Conservation (phyloP, 768 basidiomycete species). For the Auriscalpium orientale region DNA sequence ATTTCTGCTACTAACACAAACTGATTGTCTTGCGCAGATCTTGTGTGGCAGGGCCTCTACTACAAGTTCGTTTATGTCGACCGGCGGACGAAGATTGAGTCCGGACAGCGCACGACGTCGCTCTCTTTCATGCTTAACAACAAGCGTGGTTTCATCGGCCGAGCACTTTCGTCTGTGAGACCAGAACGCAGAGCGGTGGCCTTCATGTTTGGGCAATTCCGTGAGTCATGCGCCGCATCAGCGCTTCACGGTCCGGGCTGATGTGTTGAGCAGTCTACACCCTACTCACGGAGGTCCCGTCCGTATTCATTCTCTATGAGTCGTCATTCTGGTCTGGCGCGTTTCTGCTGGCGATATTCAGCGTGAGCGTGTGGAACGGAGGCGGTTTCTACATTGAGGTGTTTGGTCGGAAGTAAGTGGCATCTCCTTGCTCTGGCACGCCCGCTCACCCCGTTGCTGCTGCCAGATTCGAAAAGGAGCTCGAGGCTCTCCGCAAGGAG, state of each 20-base stretch:
- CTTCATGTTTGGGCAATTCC: conserved; percentile 83
- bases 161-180: conserved; percentile 51
- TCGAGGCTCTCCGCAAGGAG: conserved; percentile 86
- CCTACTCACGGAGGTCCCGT: conserved; percentile 78
- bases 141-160: conserved; percentile 79
- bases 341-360: conserved; percentile 76
- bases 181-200: conserved; percentile 54
- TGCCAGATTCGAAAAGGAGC: conserved; percentile 81
- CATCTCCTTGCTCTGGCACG: not conserved
- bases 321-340: conserved; percentile 68
- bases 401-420: conserved; percentile 86
- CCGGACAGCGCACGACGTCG: conserved; percentile 85
- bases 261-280: conserved; percentile 54
- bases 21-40: conserved; percentile 42
- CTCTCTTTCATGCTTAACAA: conserved; percentile 86
- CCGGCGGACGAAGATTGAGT: conserved; percentile 82
- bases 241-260: conserved; percentile 2
- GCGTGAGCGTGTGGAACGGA: conserved; percentile 92
- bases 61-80: conserved; percentile 95
- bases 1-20: too few species aligned
- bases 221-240: conserved; percentile 32
- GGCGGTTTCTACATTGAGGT: conserved; percentile 96
- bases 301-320: conserved; percentile 77
- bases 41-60: conserved; percentile 88
- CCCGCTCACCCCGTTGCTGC: conserved; percentile 1